A percentile compares a stretch with the other conserved stretches of the same genome.
Evolutionary conservation across 306 rosid species (phyloP).

Genomic region (Echinosophora koreensis): DNA sequence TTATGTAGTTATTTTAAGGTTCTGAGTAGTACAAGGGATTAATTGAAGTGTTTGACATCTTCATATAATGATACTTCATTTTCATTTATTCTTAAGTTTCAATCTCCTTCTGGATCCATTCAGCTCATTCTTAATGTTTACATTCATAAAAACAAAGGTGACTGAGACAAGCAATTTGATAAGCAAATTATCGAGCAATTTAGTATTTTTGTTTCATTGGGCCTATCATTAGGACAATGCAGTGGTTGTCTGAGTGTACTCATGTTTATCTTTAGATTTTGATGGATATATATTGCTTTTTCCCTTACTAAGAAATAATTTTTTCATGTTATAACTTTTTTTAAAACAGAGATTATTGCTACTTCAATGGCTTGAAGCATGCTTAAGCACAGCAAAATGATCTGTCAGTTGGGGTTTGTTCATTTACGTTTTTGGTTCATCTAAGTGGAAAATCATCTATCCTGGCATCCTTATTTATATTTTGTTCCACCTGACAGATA

Average conservation of each 20-base stretch:
- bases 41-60: too few species aligned
- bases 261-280: not conserved
- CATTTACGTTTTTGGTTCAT: not conserved
- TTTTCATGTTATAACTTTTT: not conserved
- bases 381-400: slow-evolving; percentile 4
- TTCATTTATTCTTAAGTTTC: too few species aligned
- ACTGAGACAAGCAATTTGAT: too few species aligned
- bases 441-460: slow-evolving; percentile 1
- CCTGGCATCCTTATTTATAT: not conserved
- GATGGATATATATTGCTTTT: not conserved
- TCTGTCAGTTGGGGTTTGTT: not conserved
- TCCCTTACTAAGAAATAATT: not conserved
- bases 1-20: too few species aligned
- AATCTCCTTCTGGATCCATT: too few species aligned
- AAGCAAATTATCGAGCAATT: too few species aligned
- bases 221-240: not conserved
- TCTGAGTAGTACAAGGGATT: too few species aligned
- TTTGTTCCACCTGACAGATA: too few species aligned
- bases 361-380: slow-evolving; percentile 1
- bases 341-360: not conserved
- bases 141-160: too few species aligned
- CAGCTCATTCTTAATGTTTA: too few species aligned
- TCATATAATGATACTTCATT: too few species aligned
- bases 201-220: too few species aligned
- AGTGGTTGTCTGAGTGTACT: not conserved